phyloP scores from a whole-genome alignment of 2,329 filamentous ascomycete species.

The Ceratocystis cubensis region DNA sequence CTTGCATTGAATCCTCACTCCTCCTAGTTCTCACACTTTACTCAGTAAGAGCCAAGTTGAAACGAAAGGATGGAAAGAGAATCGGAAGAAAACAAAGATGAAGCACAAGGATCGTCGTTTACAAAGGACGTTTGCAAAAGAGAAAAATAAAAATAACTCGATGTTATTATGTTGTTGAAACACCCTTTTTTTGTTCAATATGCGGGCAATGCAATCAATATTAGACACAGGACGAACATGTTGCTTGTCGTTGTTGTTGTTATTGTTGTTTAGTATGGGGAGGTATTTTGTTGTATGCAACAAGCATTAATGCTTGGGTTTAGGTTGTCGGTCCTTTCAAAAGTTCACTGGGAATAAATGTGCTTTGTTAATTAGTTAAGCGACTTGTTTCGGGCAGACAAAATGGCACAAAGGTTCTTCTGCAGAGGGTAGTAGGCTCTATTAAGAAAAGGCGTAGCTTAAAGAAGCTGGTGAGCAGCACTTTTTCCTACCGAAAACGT shows the following conservation, averaged over 20 bases:
- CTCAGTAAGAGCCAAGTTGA: not conserved
- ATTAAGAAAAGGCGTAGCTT: not conserved
- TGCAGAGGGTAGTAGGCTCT: not conserved
- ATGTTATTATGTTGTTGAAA: not conserved
- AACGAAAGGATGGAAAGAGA: not conserved
- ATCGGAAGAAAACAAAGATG: not conserved
- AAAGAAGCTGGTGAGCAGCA: not conserved
- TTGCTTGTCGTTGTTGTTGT: no score
- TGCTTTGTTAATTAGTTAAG: not conserved
- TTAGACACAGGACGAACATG: not conserved
- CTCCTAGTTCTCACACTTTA: not conserved
- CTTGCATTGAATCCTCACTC: not conserved
- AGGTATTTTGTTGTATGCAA: no score
- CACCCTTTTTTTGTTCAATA: not conserved
- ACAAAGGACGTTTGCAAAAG: no score
- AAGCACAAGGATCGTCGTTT: not conserved
- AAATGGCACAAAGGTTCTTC: constrained; percentile 12
- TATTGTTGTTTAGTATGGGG: no score
- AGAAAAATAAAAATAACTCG: not conserved
- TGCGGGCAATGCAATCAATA: not conserved
- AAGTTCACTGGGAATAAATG: not conserved
- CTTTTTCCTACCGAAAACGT: constrained; percentile 3
- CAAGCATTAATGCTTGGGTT: not conserved
- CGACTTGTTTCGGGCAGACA: not conserved
- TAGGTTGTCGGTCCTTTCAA: not conserved